Conservation (phyloP, 331 rosid species). For the Malus hybrid region DNA sequence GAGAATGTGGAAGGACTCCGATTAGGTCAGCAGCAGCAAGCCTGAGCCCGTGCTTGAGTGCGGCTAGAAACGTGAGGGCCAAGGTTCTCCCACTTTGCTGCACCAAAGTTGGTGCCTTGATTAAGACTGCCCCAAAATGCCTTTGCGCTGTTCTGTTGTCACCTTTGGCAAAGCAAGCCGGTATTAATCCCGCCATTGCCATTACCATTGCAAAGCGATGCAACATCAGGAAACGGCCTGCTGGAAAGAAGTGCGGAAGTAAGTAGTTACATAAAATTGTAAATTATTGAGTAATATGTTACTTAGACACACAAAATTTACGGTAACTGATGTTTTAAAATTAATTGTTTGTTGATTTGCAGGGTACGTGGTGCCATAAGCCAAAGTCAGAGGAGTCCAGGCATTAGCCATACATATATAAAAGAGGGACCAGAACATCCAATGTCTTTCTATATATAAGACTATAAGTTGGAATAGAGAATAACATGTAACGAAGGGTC, state of each 20-base stretch:
- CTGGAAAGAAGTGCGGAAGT: slow-evolving; percentile 91
- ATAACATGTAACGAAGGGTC: not conserved
- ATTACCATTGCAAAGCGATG: slow-evolving; percentile 79
- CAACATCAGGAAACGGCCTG: slow-evolving; percentile 75
- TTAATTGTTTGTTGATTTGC: slow-evolving; percentile 7
- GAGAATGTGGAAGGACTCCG: slow-evolving; percentile 78
- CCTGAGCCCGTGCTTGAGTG: slow-evolving; percentile 62
- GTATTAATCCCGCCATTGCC: slow-evolving; percentile 66
- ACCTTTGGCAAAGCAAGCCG: slow-evolving; percentile 72
- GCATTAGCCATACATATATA: not conserved
- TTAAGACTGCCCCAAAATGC: slow-evolving; percentile 56
- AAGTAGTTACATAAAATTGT: slow-evolving; percentile 14
- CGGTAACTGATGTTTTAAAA: not conserved
- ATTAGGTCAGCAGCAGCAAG: slow-evolving; percentile 72
- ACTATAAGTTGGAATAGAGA: not conserved
- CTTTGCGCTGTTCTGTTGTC: slow-evolving; percentile 79
- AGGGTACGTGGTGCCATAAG: slow-evolving; percentile 39
- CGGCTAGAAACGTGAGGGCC: slow-evolving; percentile 41
- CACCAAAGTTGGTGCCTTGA: slow-evolving; percentile 51
- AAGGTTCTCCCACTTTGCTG: slow-evolving; percentile 68
- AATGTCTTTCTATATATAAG: not conserved
- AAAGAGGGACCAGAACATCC: not conserved
- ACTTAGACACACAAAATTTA: too few species aligned
- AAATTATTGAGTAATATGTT: too few species aligned
- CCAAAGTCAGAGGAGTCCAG: not conserved